Conservation (phyloP, 1,284 basidiomycete genomes). For the Wallemia mellicola region DNA sequence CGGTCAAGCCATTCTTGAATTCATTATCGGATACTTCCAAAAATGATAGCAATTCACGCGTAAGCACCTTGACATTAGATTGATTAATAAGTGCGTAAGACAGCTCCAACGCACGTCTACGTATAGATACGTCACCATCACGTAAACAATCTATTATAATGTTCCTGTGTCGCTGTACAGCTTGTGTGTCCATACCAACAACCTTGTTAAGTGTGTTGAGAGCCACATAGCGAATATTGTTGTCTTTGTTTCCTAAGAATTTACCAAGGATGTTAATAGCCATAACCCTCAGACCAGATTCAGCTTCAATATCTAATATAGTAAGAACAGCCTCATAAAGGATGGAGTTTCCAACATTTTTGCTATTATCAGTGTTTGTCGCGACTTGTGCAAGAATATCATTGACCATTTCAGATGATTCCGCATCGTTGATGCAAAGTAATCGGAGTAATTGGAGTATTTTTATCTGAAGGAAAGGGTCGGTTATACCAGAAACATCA, state of each 20-base stretch:
- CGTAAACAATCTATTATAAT: slow-evolving; percentile 94
- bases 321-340: slow-evolving; percentile 93
- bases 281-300: slow-evolving; percentile 86
- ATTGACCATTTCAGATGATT: slow-evolving; percentile 88
- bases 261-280: slow-evolving; percentile 98
- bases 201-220: slow-evolving; percentile 97
- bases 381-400: slow-evolving; percentile 93
- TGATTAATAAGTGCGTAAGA: slow-evolving; percentile 96
- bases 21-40: slow-evolving; percentile 95
- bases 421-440: slow-evolving; percentile 53
- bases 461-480: slow-evolving; percentile 95
- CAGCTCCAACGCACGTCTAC: slow-evolving; percentile 78
- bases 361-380: slow-evolving; percentile 89
- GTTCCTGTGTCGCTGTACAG: slow-evolving; percentile 88
- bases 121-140: slow-evolving; percentile 95
- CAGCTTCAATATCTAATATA: slow-evolving; percentile 93
- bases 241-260: slow-evolving; percentile 89
- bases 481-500: slow-evolving; percentile 96
- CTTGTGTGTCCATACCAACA: slow-evolving; percentile 89
- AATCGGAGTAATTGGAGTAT: slow-evolving; percentile 73
- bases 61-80: slow-evolving; percentile 68
- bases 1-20: slow-evolving; percentile 93
- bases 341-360: slow-evolving; percentile 96
- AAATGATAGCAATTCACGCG: slow-evolving; percentile 77
- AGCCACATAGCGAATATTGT: slow-evolving; percentile 97